A percentile compares a stretch with the other conserved stretches of the same genome.
These are phyloP conservation scores for Hansenula lynferdii DNA, from an alignment of 1,139 yeast species.

Conservation along the genomic window DNA sequence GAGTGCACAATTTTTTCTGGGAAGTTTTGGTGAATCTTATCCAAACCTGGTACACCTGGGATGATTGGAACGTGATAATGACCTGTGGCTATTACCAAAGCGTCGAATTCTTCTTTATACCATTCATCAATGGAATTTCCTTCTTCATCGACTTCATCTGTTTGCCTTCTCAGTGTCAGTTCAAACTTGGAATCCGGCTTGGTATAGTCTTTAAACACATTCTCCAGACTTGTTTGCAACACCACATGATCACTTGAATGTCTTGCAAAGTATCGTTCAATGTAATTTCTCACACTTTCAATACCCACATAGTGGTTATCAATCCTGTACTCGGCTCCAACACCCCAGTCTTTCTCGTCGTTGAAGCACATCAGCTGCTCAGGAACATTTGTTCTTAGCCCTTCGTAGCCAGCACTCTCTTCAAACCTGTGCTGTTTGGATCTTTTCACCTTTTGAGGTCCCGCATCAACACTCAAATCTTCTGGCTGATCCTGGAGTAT, in stretches of 20 bases:
- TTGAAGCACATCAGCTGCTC: slow-evolving; percentile 37
- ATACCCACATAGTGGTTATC: slow-evolving; percentile 18
- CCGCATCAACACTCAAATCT: slow-evolving; percentile 8
- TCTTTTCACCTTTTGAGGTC: slow-evolving; percentile 18
- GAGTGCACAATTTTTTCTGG: slow-evolving; percentile 32
- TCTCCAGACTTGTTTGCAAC: slow-evolving; percentile 31
- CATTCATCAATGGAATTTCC: slow-evolving; percentile 26
- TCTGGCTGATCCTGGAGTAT: not conserved
- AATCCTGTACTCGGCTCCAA: slow-evolving; percentile 11
- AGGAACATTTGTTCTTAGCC: slow-evolving; percentile 34
- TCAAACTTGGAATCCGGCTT: slow-evolving; percentile 24
- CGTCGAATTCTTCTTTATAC: slow-evolving; percentile 40
- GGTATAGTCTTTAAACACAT: slow-evolving; percentile 17
- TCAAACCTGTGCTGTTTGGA: slow-evolving; percentile 20
- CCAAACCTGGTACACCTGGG: slow-evolving; percentile 38
- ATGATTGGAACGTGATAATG: slow-evolving; percentile 45
- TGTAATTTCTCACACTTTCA: slow-evolving; percentile 25
- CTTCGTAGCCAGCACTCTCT: slow-evolving; percentile 32
- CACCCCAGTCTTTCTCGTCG: slow-evolving; percentile 29
- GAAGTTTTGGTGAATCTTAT: slow-evolving; percentile 28
- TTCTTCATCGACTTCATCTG: slow-evolving; percentile 11
- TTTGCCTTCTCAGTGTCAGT: slow-evolving; percentile 26
- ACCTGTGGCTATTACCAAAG: slow-evolving; percentile 48
- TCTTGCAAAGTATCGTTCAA: slow-evolving; percentile 28
- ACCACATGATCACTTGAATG: slow-evolving; percentile 24